Percentiles rank a stretch among this genome's conserved stretches.
Conservation (phyloP, 1,284 basidiomycete genomes). For the Lignosus rhinocerotis region DNA sequence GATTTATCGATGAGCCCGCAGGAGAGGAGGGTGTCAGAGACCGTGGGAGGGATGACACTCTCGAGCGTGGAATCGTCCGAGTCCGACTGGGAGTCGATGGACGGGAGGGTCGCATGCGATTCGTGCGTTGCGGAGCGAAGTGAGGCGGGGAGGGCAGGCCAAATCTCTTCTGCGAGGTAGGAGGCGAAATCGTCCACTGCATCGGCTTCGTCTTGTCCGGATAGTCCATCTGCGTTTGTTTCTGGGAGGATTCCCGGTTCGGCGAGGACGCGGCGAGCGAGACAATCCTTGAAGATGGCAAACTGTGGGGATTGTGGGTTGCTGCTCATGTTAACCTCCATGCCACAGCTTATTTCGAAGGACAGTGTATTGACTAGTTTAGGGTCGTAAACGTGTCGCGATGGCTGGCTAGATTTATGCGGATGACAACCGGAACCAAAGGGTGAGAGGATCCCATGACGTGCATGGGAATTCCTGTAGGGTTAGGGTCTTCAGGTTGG, state of each 20-base stretch:
- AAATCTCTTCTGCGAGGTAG: slow-evolving; percentile 51
- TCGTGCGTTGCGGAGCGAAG: slow-evolving; percentile 43
- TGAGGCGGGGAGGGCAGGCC: slow-evolving; percentile 40
- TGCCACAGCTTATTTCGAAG: too few species aligned
- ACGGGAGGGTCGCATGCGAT: neutral
- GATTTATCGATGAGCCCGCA: slow-evolving; percentile 39
- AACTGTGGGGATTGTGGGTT: slow-evolving; percentile 21
- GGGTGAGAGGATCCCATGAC: too few species aligned
- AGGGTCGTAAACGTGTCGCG: too few species aligned
- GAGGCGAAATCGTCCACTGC: slow-evolving; percentile 51
- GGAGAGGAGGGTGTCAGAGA: slow-evolving; percentile 49
- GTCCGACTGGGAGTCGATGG: slow-evolving; percentile 28
- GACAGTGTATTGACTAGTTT: too few species aligned
- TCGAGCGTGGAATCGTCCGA: slow-evolving; percentile 40
- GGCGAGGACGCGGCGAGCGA: slow-evolving; percentile 45
- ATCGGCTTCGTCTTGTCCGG: slow-evolving; percentile 24
- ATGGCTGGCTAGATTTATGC: too few species aligned
- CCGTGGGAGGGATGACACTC: slow-evolving; percentile 29
- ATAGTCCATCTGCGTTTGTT: too few species aligned
- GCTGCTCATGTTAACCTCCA: neutral
- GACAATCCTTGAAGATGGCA: slow-evolving; percentile 45
- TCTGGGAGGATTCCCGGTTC: slow-evolving; percentile 23
- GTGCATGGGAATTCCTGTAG: too few species aligned
- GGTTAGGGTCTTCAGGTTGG: too few species aligned
- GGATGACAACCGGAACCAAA: too few species aligned